A percentile compares a stretch with the other conserved stretches of the same genome.
Evolutionary conservation across 108 stramenopile species (phyloP).

Genomic region (Aurantiochytrium sp.): DNA sequence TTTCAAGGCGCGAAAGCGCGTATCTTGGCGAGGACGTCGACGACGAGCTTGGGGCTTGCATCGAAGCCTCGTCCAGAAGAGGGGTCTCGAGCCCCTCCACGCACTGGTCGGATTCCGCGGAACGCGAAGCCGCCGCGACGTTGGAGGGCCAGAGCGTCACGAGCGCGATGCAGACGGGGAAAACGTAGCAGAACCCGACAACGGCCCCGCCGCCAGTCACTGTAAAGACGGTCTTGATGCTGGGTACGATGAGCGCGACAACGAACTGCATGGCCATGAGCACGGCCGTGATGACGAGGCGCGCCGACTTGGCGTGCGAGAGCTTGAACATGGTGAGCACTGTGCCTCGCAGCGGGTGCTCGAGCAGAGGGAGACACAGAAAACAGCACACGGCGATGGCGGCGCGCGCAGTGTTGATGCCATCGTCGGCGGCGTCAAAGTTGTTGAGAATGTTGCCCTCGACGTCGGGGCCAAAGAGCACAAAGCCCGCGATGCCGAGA

Average conservation of each 20-base stretch:
- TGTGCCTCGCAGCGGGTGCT: slow-evolving; percentile 16
- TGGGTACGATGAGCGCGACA: background rate
- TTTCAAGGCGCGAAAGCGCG: background rate
- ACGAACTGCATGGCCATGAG: background rate
- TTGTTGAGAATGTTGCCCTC: slow-evolving; percentile 1
- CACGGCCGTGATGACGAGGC: background rate
- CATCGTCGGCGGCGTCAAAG: background rate
- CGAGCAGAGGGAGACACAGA: background rate
- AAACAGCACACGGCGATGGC: slow-evolving; percentile 12
- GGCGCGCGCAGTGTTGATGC: background rate
- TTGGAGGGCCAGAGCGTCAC: background rate
- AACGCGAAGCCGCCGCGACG: no score
- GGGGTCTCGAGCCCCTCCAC: background rate
- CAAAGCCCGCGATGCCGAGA: slow-evolving; percentile 18
- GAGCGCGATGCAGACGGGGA: background rate
- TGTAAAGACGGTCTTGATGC: background rate
- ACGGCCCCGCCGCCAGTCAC: background rate
- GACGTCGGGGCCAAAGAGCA: background rate
- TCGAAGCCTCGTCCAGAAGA: background rate
- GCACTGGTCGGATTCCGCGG: background rate
- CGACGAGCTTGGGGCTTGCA: background rate
- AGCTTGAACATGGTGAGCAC: background rate
- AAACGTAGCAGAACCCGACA: background rate
- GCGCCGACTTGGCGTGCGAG: background rate
- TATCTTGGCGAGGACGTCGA: background rate